Percentiles rank a stretch among this genome's conserved stretches.
Conservation (phyloP, 208 protist genomes). For the Vickermania ingenoplastis region DNA sequence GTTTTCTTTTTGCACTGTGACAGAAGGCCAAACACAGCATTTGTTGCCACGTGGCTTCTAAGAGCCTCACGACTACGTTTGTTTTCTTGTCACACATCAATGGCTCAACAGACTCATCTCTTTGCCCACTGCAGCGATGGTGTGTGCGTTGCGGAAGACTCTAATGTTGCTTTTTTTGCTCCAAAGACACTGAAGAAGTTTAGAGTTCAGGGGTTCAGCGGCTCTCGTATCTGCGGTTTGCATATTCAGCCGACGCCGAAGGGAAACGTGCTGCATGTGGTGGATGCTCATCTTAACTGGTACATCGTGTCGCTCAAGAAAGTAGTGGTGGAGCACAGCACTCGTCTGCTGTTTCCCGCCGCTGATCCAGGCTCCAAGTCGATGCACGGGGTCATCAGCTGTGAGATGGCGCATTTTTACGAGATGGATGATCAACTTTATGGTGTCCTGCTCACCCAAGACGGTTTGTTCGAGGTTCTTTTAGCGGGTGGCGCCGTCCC, state of each 20-base stretch:
- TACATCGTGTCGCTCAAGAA: slow-evolving; percentile 41
- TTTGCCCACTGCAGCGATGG: slow-evolving; percentile 62
- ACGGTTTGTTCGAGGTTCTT: slow-evolving; percentile 1
- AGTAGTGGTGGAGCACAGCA: slow-evolving; percentile 24
- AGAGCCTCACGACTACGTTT: too few relatives aligned
- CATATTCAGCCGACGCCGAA: slow-evolving; percentile 15
- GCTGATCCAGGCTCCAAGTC: slow-evolving; percentile 11
- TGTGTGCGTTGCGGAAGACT: slow-evolving; percentile 77
- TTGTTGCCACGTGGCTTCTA: too few relatives aligned
- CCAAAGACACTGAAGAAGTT: slow-evolving; percentile 78
- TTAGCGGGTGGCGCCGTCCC: slow-evolving; percentile 2
- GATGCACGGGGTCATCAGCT: neutral
- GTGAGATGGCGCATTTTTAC: slow-evolving; percentile 25
- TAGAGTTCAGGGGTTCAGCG: slow-evolving; percentile 68
- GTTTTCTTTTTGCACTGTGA: too few relatives aligned
- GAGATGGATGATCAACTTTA: slow-evolving; percentile 1
- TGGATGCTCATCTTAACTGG: slow-evolving; percentile 66
- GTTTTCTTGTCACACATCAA: too few relatives aligned
- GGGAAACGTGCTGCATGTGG: slow-evolving; percentile 42
- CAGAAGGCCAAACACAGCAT: too few relatives aligned
- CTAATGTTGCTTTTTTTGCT: slow-evolving; percentile 63
- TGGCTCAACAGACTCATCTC: too few relatives aligned
- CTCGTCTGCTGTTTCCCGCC: too few relatives aligned
- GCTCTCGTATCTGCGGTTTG: slow-evolving; percentile 50
- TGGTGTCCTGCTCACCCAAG: neutral